Evolutionary conservation across 345 rosid genomes (phyloP), one percentile per base, ranked within the genome.

Genomic region (Eutrema yunnanense): DNA sequence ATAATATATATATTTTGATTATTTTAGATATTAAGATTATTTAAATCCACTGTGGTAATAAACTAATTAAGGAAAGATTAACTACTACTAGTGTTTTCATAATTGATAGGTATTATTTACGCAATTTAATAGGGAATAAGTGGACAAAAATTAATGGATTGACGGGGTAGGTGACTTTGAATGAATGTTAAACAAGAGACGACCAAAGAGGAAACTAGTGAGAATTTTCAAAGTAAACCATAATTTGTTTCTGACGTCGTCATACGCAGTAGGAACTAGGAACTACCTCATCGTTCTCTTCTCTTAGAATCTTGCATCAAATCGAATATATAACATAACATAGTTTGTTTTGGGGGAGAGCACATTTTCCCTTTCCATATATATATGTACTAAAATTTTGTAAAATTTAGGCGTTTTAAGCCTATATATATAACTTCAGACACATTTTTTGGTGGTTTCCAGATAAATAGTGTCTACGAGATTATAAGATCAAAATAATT

Each of bases 121-220:
- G 27, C n/a, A 65, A 33, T 54, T 34, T 55, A 56, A 12, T 43
- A 57, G n/a, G 37, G 30, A 12, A 37, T 40, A 11, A 58, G 54
- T 74, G 67, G 53, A 59, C 72, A 50, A 40, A 48, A 42, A 50
- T 60, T 43, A 60, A 51, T 19, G 22, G 22, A 19, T 42, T 67
- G 68, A 67, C 27, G 42, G 73, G 55, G 61, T 33, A 26, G 63
- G 40, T 67, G 78, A 74, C 68, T 60, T 74, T 38, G 37, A 58
- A 41, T 50, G 40, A 42, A 42, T 42, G 58, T 52, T 4, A 43
- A 27, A 16, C 62, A 68, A 74, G 68, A 51, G 53, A 60, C 47
- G 56, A 74, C 78, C 16, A 5, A 68, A 53, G 43, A 44, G 6
- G 58, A 75, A 75, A 53, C 9, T 67, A 32, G 13, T n/a, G 32